A percentile compares a stretch with the other conserved stretches of the same genome.
These are phyloP conservation scores for Thalia dealbata DNA, from an alignment of 176 grass and related monocot species.

Conservation along the genomic window DNA sequence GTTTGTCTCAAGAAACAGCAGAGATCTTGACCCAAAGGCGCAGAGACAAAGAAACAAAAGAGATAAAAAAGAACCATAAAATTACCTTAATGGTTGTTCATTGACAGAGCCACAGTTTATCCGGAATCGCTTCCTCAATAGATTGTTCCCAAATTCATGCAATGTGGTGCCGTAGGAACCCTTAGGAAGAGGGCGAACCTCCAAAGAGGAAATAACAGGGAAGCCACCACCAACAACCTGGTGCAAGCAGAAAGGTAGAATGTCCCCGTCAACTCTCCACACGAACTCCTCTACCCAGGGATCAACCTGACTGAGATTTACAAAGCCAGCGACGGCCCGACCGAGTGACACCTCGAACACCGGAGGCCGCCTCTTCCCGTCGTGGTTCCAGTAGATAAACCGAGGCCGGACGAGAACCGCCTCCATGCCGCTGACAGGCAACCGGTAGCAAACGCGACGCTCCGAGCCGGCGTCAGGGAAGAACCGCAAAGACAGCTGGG, in stretches of 20 bases:
- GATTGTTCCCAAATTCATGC: background rate
- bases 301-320: constrained; percentile 30
- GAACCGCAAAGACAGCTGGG: constrained; percentile 7
- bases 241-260: constrained; percentile 30
- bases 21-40: background rate
- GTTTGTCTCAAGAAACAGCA: background rate
- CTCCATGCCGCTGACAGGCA: constrained; percentile 17
- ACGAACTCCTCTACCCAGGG: constrained; percentile 30
- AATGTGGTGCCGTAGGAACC: constrained; percentile 22
- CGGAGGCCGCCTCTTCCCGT: constrained; percentile 22
- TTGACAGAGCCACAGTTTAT: constrained; percentile 30
- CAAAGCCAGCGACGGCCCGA: constrained; percentile 13
- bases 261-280: constrained; percentile 20
- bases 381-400: constrained; percentile 27
- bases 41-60: background rate
- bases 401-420: constrained; percentile 22
- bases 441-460: constrained; percentile 13
- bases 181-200: constrained; percentile 29
- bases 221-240: constrained; percentile 15
- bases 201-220: constrained; percentile 30
- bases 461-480: constrained; percentile 19
- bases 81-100: constrained; percentile 26
- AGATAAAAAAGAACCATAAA: background rate
- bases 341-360: constrained; percentile 25
- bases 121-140: constrained; percentile 26